Evolutionary conservation across 202 grass and related monocot genomes (phyloP), one percentile per base, ranked within the genome.

Genomic region (Carex sylvatica): DNA sequence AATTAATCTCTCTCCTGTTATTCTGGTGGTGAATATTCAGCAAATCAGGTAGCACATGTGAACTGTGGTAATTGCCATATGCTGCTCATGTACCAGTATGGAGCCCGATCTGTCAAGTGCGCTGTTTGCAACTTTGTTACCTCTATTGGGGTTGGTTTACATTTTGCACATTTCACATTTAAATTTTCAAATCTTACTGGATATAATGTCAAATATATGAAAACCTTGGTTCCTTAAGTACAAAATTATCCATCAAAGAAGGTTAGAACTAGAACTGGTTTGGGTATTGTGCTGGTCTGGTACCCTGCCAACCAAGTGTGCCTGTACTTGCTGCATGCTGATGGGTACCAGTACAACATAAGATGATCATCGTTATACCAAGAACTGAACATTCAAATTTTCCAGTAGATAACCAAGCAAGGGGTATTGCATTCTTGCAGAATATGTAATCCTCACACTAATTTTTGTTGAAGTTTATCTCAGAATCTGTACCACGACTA

Each of bases 21-120:
- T 52, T 36, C 62, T 56, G 71, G 26, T 88, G 68, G 36, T 86
- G 40, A 74, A 67, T 20, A 81, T 11, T 26, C 92, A 99, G 96
- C 93, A 38, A 99, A 99, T 87, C 96, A 99, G 84, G 93, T 99
- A 56, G 96, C 96, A 9, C 96, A 96, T 88, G 93, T 99, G 55
- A 96, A 84, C 72, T 99, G 96, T 61, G 96, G 93, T 44, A 99
- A 95, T 72, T 99, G 96, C 23, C 96, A 82, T 33, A 99, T 99
- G 93, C 85, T 99, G 83, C 92, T 99, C 15, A 99, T 99, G 96
- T 99, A 99, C 86, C 96, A 99, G 86, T 99, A 99, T 74, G 96
- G 96, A 51, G 96, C 96, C 78, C 79, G 96, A 83, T 99, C 96
- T 35, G 96, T 99, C 46, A 96, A 99, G 88, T 99, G 96, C 14